These are phyloP conservation scores for Tolypocladium inflatum DNA, from an alignment of 2,329 filamentous ascomycete genomes.

Conservation along the genomic window DNA sequence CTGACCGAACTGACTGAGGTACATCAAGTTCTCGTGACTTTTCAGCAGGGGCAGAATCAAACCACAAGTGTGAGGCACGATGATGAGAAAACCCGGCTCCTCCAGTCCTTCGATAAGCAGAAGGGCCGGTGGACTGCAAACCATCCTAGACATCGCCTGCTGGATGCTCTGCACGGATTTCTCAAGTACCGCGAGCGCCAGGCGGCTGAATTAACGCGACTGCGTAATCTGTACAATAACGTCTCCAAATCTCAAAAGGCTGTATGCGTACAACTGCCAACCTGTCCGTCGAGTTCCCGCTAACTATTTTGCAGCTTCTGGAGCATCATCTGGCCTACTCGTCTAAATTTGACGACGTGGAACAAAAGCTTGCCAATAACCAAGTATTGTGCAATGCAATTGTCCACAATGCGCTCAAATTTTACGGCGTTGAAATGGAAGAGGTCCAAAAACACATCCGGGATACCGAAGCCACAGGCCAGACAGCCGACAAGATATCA, in stretches of 20 bases:
- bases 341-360: slow-evolving; percentile 37
- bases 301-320: slow-evolving; percentile 28
- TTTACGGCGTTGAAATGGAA: slow-evolving; percentile 31
- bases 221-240: slow-evolving; percentile 26
- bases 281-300: not conserved
- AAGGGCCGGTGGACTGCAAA: slow-evolving; percentile 22
- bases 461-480: slow-evolving; percentile 24
- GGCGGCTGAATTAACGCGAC: slow-evolving; percentile 24
- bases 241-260: slow-evolving; percentile 23
- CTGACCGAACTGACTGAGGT: slow-evolving; percentile 9
- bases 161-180: slow-evolving; percentile 30
- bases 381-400: slow-evolving; percentile 35
- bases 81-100: slow-evolving; percentile 19
- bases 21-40: slow-evolving; percentile 15
- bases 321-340: slow-evolving; percentile 48
- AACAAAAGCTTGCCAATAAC: slow-evolving; percentile 33
- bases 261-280: slow-evolving; percentile 4
- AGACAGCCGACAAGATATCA: slow-evolving; percentile 33
- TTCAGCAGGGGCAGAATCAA: slow-evolving; percentile 13
- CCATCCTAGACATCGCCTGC: slow-evolving; percentile 28
- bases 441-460: slow-evolving; percentile 36
- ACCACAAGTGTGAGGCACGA: slow-evolving; percentile 14
- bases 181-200: slow-evolving; percentile 22
- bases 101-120: slow-evolving; percentile 16
- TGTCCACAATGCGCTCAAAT: slow-evolving; percentile 31